Percentiles rank a stretch among this genome's conserved stretches.
Conservation (phyloP, 345 rosid species). For the Geranium brycei region DNA sequence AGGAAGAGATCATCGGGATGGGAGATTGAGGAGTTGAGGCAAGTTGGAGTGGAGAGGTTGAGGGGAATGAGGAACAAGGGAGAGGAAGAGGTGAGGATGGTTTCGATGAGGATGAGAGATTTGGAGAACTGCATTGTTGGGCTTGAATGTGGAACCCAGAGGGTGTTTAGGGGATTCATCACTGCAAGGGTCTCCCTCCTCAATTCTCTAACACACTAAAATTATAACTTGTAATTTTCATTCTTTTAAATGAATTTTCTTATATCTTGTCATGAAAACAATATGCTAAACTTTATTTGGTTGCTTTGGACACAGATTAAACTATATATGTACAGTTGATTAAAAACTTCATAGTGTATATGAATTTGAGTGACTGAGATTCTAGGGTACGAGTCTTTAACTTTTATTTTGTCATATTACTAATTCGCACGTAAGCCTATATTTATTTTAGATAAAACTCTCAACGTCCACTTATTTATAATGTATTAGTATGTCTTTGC, state of each 20-base stretch:
- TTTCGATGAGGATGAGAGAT: constrained; percentile 28
- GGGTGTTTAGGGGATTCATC: constrained; percentile 43
- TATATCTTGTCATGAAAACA: constrained; percentile 3
- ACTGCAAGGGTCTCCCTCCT: constrained; percentile 46
- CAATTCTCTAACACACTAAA: constrained; percentile 30
- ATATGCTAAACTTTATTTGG: no score
- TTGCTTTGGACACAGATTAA: no score
- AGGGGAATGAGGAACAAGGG: constrained; percentile 33
- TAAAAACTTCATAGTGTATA: no score
- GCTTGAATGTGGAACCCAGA: constrained; percentile 26
- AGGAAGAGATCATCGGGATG: no score
- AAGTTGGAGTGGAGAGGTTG: constrained; percentile 20
- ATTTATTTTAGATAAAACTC: no score
- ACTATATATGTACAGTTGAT: no score
- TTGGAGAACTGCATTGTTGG: constrained; percentile 27
- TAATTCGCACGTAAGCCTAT: no score
- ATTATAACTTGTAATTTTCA: background rate
- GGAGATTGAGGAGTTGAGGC: constrained; percentile 28
- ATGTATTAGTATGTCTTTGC: no score
- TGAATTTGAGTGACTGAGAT: no score
- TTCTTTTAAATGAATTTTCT: background rate
- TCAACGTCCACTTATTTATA: no score
- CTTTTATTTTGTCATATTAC: no score
- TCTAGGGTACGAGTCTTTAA: no score
- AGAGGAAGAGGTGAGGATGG: constrained; percentile 33